Evolutionary conservation across 768 basidiomycete species (phyloP), one percentile per base, ranked within the genome.

Genomic region (Pholiota molesta): DNA sequence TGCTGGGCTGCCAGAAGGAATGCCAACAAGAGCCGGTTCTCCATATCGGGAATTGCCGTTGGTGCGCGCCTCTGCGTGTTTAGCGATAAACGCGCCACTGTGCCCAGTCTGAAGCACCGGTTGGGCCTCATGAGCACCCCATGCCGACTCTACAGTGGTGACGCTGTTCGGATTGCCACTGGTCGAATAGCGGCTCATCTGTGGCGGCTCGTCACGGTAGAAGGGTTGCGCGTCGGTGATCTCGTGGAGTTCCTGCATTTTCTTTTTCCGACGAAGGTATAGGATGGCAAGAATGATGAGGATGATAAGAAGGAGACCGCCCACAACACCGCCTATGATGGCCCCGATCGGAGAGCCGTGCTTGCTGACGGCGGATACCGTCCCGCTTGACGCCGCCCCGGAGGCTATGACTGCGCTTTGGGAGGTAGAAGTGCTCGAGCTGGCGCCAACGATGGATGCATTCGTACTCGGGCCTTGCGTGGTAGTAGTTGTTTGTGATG

Each of bases 261-360:
- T 35, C 11, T 29, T 35, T 5, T 35, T 55, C 17, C 39, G 13
- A 39, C 53, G 53, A 35, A 35, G 53, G 31, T 29, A 40, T 17
- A 35, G 17, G 33, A 55, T 39, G 21, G 19, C 7, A 4, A 39
- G 5, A 10, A 55, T 23, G 17, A 61, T 19, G 31, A 55, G 21
- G 14, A 61, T 16, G 9, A 61, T 44, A 13, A 55, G 16, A 0
- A 61, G 5, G 10, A 61, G 29, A 21, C 47, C 60, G 45, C 54
- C 60, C 5, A 61, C 39, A 17, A 61, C 33, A 14, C 60, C 53
- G 29, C 60, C 60, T 11, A 61, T 42, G 23, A 61, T 61, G 11
- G 60, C 40, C 9, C 60, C 60, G 9, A 56, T 35, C 13, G 55
- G 28, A 13, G 55, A n/a, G 3, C 55, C 23, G 28, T 29, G n/a